Evolutionary conservation across 139 green algal species (phyloP), one percentile per base, ranked within the genome.

Genomic region (Haematococcus sp.): DNA sequence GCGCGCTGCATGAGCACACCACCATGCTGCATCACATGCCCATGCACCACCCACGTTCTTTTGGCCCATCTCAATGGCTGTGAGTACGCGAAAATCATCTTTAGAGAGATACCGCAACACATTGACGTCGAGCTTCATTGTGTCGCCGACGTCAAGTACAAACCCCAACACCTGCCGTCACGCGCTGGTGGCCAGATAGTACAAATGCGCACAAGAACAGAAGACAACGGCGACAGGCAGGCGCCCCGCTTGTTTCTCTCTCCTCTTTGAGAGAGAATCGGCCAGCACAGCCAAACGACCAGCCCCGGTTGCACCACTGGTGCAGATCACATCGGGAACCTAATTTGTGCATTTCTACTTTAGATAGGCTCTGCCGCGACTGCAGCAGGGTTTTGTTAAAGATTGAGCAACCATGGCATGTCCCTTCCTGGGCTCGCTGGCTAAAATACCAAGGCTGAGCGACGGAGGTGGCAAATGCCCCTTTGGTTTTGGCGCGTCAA

Each of bases 81-180:
- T 97, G 15, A 99, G 86, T 23, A 94, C 87, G 3, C 96, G 79
- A 35, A 94, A 98, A n/a, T 99, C 94, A 67, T 99, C 96, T 56
- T 89, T 93, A 1, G 82, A 84, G 3, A 99, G 71, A 81, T 99
- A 98, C 0, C 95, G 93, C 65, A 99, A 86, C 31, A 88, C 89
- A 54, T 98, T 98, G 0, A 94, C 92, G 83, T 99, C 96, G 28
- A 99, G 82, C 83, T 98, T 99, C 96, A 99, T 99, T 5, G 25
- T 49, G 40, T 49, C 40, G 40, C 40, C 40, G 40, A 49, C 40
- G 40, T 49, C 40, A 49, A 49, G 40, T 49, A 11, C 40, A 49
- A 7, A 49, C 7, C 7, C 40, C 11, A 49, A 49, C n/a, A n/a
- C n/a, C n/a, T 30, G 49, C 13, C 31, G 60, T 49, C 35, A 51